A percentile compares a stretch with the other conserved stretches of the same genome.
Conservation (phyloP, 2,329 filamentous ascomycete genomes). For the Aulographum hederae region DNA sequence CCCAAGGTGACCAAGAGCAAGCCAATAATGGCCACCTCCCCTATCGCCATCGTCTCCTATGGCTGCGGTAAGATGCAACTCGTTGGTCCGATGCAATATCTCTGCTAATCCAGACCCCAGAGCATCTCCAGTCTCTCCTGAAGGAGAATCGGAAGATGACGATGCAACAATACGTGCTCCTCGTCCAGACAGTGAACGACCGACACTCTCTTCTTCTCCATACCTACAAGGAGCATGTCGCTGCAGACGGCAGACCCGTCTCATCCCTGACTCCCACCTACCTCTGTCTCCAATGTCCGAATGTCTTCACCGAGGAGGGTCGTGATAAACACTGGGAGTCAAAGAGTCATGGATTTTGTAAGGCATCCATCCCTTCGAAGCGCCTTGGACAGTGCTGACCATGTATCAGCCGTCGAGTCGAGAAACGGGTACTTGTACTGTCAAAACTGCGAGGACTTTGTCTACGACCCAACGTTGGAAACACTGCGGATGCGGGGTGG, state of each 20-base stretch:
- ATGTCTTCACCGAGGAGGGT: slow-evolving; percentile 47
- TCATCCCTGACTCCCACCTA: slow-evolving; percentile 37
- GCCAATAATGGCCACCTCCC: slow-evolving; percentile 1
- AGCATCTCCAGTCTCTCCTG: slow-evolving; percentile 54
- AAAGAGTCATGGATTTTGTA: slow-evolving; percentile 60
- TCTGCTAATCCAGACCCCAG: slow-evolving; percentile 22
- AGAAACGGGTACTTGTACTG: slow-evolving; percentile 59
- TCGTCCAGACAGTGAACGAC: slow-evolving; percentile 54
- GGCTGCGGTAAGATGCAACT: slow-evolving; percentile 4
- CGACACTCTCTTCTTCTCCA: slow-evolving; percentile 44
- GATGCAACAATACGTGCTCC: slow-evolving; percentile 52
- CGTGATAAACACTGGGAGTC: slow-evolving; percentile 45
- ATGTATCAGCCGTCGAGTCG: slow-evolving; percentile 52
- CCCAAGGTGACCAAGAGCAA: slow-evolving; percentile 3
- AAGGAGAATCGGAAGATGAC: slow-evolving; percentile 50
- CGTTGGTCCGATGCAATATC: slow-evolving; percentile 1
- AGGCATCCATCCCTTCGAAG: slow-evolving; percentile 7
- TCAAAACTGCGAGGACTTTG: slow-evolving; percentile 64
- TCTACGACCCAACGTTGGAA: slow-evolving; percentile 68
- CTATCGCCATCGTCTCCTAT: slow-evolving; percentile 2
- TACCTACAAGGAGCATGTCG: slow-evolving; percentile 33
- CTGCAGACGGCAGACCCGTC: slow-evolving; percentile 34
- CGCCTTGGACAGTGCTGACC: slow-evolving; percentile 1
- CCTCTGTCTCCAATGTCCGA: slow-evolving; percentile 55
- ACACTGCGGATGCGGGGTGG: slow-evolving; percentile 54